A percentile compares a stretch with the other conserved stretches of the same genome.
These are phyloP conservation scores for Rhodotorula babjevae DNA, from an alignment of 768 basidiomycete species.

Conservation along the genomic window DNA sequence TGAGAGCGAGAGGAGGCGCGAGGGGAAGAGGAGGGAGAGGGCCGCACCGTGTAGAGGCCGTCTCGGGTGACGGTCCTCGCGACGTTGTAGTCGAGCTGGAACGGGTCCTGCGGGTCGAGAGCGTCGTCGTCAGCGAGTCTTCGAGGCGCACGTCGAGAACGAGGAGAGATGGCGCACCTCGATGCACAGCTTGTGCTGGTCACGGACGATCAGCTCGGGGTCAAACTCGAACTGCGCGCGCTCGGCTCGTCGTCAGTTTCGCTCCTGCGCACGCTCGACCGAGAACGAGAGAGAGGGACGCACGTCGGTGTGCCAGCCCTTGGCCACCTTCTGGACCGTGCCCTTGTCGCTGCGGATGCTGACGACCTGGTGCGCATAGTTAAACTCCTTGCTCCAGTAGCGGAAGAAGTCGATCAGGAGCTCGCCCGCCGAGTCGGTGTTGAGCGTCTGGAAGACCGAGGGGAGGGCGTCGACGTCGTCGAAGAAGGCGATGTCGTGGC, in stretches of 20 bases:
- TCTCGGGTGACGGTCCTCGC: constrained; percentile 94
- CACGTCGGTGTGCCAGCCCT: constrained; percentile 93
- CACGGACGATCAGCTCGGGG: constrained; percentile 51
- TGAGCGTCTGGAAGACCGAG: constrained; percentile 89
- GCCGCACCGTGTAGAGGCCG: constrained; percentile 82
- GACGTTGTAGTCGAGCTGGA: constrained; percentile 93
- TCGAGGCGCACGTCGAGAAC: no score
- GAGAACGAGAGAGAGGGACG: constrained; percentile 40
- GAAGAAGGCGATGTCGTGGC: constrained; percentile 67
- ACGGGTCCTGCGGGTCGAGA: constrained; percentile 64
- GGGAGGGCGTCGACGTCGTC: constrained; percentile 91
- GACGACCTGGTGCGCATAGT: constrained; percentile 82
- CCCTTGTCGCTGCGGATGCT: constrained; percentile 73
- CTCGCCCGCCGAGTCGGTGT: constrained; percentile 86
- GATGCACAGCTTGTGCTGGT: constrained; percentile 91
- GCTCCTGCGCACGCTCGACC: not conserved
- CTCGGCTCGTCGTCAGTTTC: not conserved
- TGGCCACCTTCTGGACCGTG: constrained; percentile 77
- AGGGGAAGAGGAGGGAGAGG: not conserved
- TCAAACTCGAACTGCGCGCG: constrained; percentile 30
- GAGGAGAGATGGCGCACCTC: constrained; percentile 57
- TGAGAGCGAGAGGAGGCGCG: not conserved
- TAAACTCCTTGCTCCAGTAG: constrained; percentile 89
- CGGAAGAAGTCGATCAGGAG: constrained; percentile 98
- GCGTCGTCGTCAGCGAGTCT: not conserved